A percentile compares a stretch with the other conserved stretches of the same genome.
Conservation (phyloP, 164 flowering plant genomes). For the Hamamelis virginiana region DNA sequence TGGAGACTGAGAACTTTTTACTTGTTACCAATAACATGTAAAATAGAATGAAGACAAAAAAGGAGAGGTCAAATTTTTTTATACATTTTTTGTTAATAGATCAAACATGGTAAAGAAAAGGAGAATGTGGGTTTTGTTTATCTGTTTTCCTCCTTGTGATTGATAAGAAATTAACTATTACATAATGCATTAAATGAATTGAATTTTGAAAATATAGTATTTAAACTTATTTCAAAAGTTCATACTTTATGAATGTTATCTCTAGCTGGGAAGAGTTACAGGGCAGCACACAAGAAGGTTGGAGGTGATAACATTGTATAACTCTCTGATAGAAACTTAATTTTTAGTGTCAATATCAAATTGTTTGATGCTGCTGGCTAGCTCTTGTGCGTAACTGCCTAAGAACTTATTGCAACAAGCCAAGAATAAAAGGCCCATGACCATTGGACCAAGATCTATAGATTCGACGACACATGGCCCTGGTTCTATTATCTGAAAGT, state of each 20-base stretch:
- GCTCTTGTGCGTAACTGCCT: background rate
- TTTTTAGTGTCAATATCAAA: background rate
- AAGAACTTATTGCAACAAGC: background rate
- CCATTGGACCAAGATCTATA: background rate
- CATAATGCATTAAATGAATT: too few relatives aligned
- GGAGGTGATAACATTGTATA: background rate
- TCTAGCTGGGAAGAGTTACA: background rate
- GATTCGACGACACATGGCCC: background rate
- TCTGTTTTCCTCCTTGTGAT: too few relatives aligned
- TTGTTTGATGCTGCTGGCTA: slow-evolving; percentile 4
- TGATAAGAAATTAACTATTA: too few relatives aligned
- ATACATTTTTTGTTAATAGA: too few relatives aligned
- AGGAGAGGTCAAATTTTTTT: too few relatives aligned
- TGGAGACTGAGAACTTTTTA: too few relatives aligned
- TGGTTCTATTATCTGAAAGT: background rate
- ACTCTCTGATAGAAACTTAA: background rate
- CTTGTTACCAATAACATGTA: too few relatives aligned
- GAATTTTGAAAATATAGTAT: too few relatives aligned
- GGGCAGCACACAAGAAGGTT: background rate
- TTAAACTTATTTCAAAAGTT: too few relatives aligned
- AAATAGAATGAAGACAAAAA: too few relatives aligned
- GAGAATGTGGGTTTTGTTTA: too few relatives aligned
- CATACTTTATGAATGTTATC: background rate
- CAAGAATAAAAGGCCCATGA: background rate
- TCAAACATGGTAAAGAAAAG: too few relatives aligned